Conservation (phyloP, 768 basidiomycete genomes). For the Russula lepida region DNA sequence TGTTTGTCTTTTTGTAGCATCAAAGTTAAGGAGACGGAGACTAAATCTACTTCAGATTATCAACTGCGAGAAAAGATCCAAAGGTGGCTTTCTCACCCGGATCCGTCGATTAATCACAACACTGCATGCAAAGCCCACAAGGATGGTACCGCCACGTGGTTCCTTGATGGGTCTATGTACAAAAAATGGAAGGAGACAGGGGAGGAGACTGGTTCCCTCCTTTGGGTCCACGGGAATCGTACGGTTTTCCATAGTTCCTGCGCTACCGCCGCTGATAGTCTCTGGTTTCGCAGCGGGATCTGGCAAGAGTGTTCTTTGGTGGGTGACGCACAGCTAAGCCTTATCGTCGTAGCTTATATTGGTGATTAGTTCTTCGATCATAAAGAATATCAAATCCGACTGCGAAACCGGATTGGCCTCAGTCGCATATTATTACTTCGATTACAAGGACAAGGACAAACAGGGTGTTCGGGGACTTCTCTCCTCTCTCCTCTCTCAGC, state of each 20-base stretch:
- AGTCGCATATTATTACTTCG: not conserved
- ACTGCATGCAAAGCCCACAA: not conserved
- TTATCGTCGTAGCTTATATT: too few species aligned
- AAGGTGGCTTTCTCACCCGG: not conserved
- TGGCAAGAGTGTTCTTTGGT: conserved; percentile 5
- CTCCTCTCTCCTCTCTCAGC: not conserved
- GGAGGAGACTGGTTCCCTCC: too few species aligned
- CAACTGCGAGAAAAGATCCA: not conserved
- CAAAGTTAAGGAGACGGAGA: not conserved
- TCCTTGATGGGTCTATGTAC: not conserved
- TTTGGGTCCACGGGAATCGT: conserved; percentile 5
- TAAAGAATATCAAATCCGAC: not conserved
- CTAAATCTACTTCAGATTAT: not conserved
- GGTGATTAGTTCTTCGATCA: not conserved
- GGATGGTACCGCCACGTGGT: not conserved
- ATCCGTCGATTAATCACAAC: not conserved
- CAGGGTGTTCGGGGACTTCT: not conserved
- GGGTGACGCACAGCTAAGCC: too few species aligned
- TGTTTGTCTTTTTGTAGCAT: not conserved
- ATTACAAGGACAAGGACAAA: not conserved
- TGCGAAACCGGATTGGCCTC: not conserved
- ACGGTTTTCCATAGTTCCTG: not conserved
- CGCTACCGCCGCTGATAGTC: not conserved
- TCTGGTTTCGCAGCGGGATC: not conserved
- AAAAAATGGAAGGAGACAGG: not conserved